Evolutionary conservation across 108 stramenopile genomes (phyloP).

Genomic region (Parmales sp.): DNA sequence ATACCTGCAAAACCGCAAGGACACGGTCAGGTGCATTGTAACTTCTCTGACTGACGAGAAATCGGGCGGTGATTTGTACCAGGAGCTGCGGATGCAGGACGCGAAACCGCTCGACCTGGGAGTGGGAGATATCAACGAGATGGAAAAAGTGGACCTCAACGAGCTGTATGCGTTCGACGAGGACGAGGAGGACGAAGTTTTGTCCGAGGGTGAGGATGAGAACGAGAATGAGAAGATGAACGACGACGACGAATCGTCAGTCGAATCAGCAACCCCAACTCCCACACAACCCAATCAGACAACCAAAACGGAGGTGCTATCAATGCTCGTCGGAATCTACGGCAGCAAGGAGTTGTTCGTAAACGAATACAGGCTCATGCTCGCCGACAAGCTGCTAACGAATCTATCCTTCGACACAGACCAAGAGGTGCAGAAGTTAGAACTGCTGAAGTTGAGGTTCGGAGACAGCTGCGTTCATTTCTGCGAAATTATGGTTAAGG

Average conservation of each 20-base stretch:
- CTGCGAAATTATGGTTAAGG: constrained; percentile 96
- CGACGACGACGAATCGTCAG: constrained; percentile 11
- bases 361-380: constrained; percentile 87
- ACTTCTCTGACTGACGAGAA: constrained; percentile 82
- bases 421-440: constrained; percentile 81
- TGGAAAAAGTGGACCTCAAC: too few species aligned
- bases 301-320: constrained; percentile 67
- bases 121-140: too few species aligned
- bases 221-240: constrained; percentile 11
- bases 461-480: constrained; percentile 80
- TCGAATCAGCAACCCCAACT: neutral
- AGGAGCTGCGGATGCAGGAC: constrained; percentile 79
- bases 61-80: constrained; percentile 79
- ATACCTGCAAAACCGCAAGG: constrained; percentile 68
- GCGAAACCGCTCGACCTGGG: constrained; percentile 64
- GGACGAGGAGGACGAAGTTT: constrained; percentile 30
- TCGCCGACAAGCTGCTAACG: constrained; percentile 85
- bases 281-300: neutral
- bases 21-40: constrained; percentile 92
- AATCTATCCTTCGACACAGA: constrained; percentile 82
- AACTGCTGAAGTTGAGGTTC: constrained; percentile 89
- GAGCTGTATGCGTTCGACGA: too few species aligned
- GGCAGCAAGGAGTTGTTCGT: constrained; percentile 96
- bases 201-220: constrained; percentile 56
- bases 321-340: constrained; percentile 93